phyloP scores from a whole-genome alignment of 2,329 filamentous ascomycete species.

The Leptographium flavum region DNA sequence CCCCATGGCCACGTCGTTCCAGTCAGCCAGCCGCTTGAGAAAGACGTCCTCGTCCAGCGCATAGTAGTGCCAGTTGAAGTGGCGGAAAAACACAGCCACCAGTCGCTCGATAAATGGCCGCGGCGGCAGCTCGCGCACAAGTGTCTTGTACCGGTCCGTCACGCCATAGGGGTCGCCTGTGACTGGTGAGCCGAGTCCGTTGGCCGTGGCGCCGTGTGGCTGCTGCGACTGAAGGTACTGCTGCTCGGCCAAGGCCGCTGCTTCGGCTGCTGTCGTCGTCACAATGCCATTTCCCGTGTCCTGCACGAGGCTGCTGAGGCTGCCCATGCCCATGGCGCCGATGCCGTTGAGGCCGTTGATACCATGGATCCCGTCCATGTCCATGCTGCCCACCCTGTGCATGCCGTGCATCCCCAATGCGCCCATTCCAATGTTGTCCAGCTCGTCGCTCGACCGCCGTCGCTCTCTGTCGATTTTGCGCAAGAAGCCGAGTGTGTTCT shows the following conservation, averaged over 20 bases:
- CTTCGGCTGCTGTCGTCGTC: conserved; percentile 2
- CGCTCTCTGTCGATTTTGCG: conserved; percentile 34
- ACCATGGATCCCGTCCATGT: neutral
- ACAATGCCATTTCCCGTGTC: neutral
- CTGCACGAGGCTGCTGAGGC: neutral
- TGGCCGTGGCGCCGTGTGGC: neutral
- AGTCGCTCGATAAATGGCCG: conserved; percentile 39
- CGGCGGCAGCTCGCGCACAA: conserved; percentile 43
- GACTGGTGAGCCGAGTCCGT: conserved; percentile 10
- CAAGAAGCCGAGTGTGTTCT: conserved; percentile 40
- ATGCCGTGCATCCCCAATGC: too few species aligned
- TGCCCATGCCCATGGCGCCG: too few species aligned
- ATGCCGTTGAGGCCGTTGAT: neutral
- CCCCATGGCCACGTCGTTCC: conserved; percentile 28
- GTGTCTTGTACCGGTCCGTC: conserved; percentile 42
- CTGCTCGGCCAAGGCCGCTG: conserved; percentile 1
- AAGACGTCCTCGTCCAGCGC: conserved; percentile 40
- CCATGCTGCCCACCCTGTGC: neutral
- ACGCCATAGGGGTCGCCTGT: conserved; percentile 25
- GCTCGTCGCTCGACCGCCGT: neutral
- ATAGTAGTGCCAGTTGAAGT: conserved; percentile 46
- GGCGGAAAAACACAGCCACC: conserved; percentile 37
- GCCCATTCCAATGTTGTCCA: too few species aligned
- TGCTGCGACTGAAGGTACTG: conserved; percentile 4
- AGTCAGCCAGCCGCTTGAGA: conserved; percentile 33